Conservation (phyloP, 345 rosid genomes). For the Boechera retrofracta region DNA sequence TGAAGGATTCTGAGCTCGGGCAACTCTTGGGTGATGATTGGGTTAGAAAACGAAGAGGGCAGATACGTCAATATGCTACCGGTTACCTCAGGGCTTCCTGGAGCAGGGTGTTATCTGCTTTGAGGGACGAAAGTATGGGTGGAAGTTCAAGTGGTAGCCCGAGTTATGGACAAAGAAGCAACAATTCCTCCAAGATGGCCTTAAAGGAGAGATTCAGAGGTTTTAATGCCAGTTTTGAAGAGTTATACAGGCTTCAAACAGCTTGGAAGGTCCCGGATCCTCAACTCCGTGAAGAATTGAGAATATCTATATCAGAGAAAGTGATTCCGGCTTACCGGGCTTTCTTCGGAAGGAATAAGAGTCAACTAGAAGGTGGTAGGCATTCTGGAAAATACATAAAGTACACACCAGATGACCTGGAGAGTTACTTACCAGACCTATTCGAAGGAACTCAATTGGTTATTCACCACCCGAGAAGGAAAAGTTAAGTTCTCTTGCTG, state of each 20-base stretch:
- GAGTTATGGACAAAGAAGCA: conserved; percentile 50
- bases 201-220: conserved; percentile 88
- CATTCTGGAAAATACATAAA: conserved; percentile 91
- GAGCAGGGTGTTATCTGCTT: conserved; percentile 75
- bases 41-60: conserved; percentile 88
- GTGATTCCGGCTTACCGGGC: conserved; percentile 92
- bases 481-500: conserved; percentile 48
- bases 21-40: conserved; percentile 86
- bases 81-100: conserved; percentile 93
- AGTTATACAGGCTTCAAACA: conserved; percentile 82
- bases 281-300: conserved; percentile 94
- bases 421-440: conserved; percentile 72
- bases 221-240: conserved; percentile 90
- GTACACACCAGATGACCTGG: conserved; percentile 92
- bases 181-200: conserved; percentile 68
- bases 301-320: conserved; percentile 87
- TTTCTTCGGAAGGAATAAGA: conserved; percentile 80
- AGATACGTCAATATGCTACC: conserved; percentile 81
- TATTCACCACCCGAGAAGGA: conserved; percentile 82
- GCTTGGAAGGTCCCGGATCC: conserved; percentile 95
- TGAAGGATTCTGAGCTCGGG: conserved; percentile 86
- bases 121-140: conserved; percentile 82
- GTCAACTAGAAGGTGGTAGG: conserved; percentile 83
- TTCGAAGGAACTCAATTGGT: conserved; percentile 87
- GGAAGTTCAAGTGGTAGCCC: conserved; percentile 77